Conservation (phyloP, 352 stramenopile species). For the Blastocystis sp. region DNA sequence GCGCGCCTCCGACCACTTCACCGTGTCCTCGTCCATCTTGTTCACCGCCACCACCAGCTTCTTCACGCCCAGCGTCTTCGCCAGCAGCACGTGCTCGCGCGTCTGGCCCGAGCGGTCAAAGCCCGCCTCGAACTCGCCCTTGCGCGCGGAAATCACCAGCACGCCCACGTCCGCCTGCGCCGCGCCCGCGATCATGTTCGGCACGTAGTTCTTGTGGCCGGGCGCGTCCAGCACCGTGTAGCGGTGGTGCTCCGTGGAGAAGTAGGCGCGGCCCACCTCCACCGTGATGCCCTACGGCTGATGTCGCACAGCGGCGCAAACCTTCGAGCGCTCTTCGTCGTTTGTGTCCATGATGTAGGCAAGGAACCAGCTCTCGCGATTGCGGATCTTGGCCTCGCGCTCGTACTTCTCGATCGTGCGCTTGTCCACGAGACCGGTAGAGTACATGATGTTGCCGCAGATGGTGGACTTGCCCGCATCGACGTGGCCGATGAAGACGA, state of each 20-base stretch:
- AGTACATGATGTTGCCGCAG: constrained; percentile 93
- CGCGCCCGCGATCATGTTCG: constrained; percentile 95
- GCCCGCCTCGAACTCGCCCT: constrained; percentile 96
- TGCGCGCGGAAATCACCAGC: constrained; percentile 83
- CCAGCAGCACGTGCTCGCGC: constrained; percentile 94
- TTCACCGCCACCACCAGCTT: constrained; percentile 98
- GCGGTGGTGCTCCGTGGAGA: constrained; percentile 88
- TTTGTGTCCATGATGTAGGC: constrained; percentile 99
- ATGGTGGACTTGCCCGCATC: constrained; percentile 97
- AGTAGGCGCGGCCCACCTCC: constrained; percentile 91
- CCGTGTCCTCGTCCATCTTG: constrained; percentile 98
- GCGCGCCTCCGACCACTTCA: constrained; percentile 84
- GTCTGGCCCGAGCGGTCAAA: constrained; percentile 96
- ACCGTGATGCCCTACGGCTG: constrained; percentile 80
- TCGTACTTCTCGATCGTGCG: constrained; percentile 97
- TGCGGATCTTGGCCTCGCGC: constrained; percentile 90
- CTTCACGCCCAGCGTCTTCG: constrained; percentile 95
- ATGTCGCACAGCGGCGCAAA: constrained; percentile 75
- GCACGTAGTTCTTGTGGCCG: constrained; percentile 96
- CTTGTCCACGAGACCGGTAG: constrained; percentile 97
- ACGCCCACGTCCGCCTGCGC: constrained; percentile 94
- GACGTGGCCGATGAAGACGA: constrained; percentile 98
- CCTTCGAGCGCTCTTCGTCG: constrained; percentile 93
- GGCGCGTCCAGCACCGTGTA: constrained; percentile 97
- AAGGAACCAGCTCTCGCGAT: constrained; percentile 90